Evolutionary conservation across 75 land plant species (phyloP), one percentile per base, ranked within the genome.

Genomic region (Selaginella moellendorffii): DNA sequence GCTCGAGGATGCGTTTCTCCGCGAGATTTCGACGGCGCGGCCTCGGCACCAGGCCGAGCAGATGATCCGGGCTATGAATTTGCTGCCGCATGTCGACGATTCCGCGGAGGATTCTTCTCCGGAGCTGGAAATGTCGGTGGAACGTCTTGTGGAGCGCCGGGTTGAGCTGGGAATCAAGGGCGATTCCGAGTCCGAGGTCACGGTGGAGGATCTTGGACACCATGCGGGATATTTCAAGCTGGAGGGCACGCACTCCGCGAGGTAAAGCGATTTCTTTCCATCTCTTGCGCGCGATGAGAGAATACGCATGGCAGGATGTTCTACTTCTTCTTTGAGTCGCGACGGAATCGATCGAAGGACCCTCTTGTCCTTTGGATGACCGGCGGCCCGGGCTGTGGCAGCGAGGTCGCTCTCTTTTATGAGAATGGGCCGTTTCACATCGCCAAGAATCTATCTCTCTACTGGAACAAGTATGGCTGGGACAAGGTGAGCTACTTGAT

Each of bases 391-490:
- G 96, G 96, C 0, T 93, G 98, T 58, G 93, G 90, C 65, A 93
- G 98, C 62, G 98, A 93, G 54, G 61, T 93, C 75, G 98, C 98
- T 26, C 31, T 93, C 24, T 93, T 93, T 54, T 93, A 93, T 73
- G 98, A 93, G 74, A 93, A 93, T 79, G 98, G 98, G 2, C 98
- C 98, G 46, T 93, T 85, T 69, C 73, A 70, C 21, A 86, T 93
- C 46, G 68, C 87, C 1, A 72, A 89, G 5, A 84, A 89, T 65
- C 54, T 93, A 69, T 80, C 85, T 36, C 81, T 93, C 29, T 63
- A 54, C 1, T 89, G 96, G 98, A 93, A 93, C 70, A 81, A 85
- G 42, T 83, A 83, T 72, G 98, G 98, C 62, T 93, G 98, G 98
- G 98, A 93, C 62, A 78, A 91, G 97, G 97, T 91, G 73, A 42